Evolutionary conservation across 1,284 basidiomycete species (phyloP), one percentile per base, ranked within the genome.

Genomic region (Porodaedalea pini): DNA sequence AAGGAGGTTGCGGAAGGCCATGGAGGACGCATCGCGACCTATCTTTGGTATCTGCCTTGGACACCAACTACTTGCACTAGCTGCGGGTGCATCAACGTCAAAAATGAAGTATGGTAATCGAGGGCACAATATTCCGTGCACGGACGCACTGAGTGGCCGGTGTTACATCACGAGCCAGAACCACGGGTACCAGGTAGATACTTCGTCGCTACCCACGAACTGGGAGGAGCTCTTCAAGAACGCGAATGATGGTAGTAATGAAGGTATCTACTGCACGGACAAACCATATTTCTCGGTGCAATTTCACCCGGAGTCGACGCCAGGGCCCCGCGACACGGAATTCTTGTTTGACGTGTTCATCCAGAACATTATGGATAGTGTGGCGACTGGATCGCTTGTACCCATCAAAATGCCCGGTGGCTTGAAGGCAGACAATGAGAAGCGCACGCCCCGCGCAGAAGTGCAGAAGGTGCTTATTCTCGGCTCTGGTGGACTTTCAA

Each of bases 101-200:
- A 99, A 99, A 76, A 98, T 99, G 92, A 98, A 98, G 78, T 99
- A 98, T 72, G 97, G 97, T 57, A 99, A 99, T 71, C 92, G 97
- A 64, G 97, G 97, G 11, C 94, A 98, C 72, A 99, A 99, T 75
- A 93, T 99, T 67, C 97, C 97, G 3, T 99, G 96, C 74, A 98
- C 93, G 36, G 92, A 96, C 72, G 82, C 90, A 43, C 82, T 97
- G 58, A 94, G 91, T 54, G 97, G 96, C 34, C 82, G 97, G 59
- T 99, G 97, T 76, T 99, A 98, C 74, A 98, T 99, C 75, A 99
- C 97, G 36, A 94, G 91, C 68, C 97, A 99, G 75, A 99, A 99
- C 73, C 97, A 99, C 74, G 97, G 97, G 67, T 99, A 88, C 77
- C 90, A 98, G 70, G 97, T 99, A 62, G 90, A 99, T 69, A 81